phyloP scores from a whole-genome alignment of 257 asterid genomes.

The Nicotiana obtusifolia region DNA sequence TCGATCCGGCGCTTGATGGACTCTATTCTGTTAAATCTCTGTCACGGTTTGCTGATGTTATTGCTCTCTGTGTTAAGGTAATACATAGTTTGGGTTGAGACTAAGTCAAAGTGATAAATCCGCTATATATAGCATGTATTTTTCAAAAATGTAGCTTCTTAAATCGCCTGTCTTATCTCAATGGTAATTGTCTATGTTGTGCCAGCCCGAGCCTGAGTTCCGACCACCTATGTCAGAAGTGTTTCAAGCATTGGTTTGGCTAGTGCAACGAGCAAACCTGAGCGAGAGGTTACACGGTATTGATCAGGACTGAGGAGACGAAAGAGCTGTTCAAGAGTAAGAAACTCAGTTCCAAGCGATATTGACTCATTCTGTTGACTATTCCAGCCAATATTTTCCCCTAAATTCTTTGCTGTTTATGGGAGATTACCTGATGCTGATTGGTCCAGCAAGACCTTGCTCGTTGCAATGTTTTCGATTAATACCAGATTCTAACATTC shows the following conservation, averaged over 20 bases:
- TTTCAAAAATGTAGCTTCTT: not conserved
- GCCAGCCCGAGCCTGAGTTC: constrained; percentile 94
- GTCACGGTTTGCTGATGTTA: constrained; percentile 89
- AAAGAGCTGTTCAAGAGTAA: constrained; percentile 4
- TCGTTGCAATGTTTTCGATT: not conserved
- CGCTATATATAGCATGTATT: not conserved
- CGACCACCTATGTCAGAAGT: constrained; percentile 98
- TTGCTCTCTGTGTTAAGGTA: constrained; percentile 97
- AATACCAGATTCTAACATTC: not conserved
- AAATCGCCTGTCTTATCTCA: not conserved
- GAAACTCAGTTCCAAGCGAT: not conserved
- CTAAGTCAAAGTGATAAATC: not conserved
- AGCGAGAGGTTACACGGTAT: constrained; percentile 12
- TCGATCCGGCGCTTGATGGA: constrained; percentile 86
- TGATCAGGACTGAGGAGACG: not conserved
- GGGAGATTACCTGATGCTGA: not conserved
- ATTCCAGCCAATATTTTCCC: not conserved
- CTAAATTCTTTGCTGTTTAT: not conserved
- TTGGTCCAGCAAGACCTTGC: not conserved
- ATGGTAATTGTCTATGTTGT: not conserved
- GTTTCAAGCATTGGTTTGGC: constrained; percentile 81
- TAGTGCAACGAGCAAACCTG: constrained; percentile 52
- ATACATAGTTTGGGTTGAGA: not conserved
- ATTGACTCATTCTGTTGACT: not conserved
- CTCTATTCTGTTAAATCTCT: constrained; percentile 86